phyloP scores from a whole-genome alignment of 2,329 filamentous ascomycete genomes.

The Rhinocladiella mackenziei region DNA sequence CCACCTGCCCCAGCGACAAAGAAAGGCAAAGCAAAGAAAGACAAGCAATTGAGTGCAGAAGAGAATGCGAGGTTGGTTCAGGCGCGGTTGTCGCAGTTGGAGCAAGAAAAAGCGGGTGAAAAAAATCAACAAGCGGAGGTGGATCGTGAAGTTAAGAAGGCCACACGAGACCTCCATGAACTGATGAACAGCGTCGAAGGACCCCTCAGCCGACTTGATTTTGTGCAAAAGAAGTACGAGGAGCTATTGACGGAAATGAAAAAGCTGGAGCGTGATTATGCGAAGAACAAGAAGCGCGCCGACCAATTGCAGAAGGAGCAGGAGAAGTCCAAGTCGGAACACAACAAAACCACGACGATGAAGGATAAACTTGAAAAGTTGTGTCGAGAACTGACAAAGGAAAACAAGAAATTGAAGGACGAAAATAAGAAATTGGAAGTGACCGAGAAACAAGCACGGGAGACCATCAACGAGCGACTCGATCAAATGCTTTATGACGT shows the following conservation, averaged over 20 bases:
- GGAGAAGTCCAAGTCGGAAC: conserved; percentile 79
- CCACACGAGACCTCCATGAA: conserved; percentile 82
- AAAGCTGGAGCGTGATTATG: conserved; percentile 84
- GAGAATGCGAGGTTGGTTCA: conserved; percentile 90
- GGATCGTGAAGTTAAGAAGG: conserved; percentile 90
- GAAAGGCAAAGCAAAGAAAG: conserved; percentile 67
- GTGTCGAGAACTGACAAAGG: conserved; percentile 86
- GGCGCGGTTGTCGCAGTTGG: conserved; percentile 90
- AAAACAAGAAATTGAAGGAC: conserved; percentile 98
- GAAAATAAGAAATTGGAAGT: conserved; percentile 92
- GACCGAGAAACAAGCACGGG: conserved; percentile 74
- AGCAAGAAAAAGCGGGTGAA: conserved; percentile 86
- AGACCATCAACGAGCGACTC: conserved; percentile 79
- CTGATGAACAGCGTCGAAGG: conserved; percentile 84
- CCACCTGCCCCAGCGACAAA: conserved; percentile 52
- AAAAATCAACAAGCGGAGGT: conserved; percentile 96
- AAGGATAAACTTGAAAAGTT: conserved; percentile 97
- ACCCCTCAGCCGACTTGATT: conserved; percentile 84
- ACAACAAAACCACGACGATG: conserved; percentile 82
- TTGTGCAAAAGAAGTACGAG: conserved; percentile 83
- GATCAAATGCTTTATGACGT: conserved; percentile 76
- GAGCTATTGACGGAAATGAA: conserved; percentile 94
- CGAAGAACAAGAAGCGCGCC: conserved; percentile 91
- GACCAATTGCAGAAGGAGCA: conserved; percentile 96
- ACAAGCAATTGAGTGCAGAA: conserved; percentile 77